Conservation (phyloP, 352 stramenopile species). For the Globisporangium middletonii region DNA sequence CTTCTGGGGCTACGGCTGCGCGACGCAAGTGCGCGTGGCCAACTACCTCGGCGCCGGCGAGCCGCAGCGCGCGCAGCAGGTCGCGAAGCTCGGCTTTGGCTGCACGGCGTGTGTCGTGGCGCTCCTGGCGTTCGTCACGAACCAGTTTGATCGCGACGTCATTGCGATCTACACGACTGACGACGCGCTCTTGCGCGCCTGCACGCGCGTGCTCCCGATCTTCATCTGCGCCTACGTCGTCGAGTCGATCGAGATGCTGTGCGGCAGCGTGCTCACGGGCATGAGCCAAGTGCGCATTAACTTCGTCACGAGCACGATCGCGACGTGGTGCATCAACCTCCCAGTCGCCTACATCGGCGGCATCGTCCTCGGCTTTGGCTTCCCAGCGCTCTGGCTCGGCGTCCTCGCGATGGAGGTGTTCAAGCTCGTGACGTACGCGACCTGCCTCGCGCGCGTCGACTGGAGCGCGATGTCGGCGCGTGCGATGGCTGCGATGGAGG, state of each 20-base stretch:
- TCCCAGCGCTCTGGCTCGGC: slow-evolving; percentile 55
- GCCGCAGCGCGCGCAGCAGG: slow-evolving; percentile 37
- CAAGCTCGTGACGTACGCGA: slow-evolving; percentile 45
- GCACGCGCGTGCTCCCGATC: slow-evolving; percentile 44
- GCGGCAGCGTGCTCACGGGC: slow-evolving; percentile 48
- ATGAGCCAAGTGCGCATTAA: slow-evolving; percentile 69
- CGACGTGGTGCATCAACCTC: slow-evolving; percentile 64
- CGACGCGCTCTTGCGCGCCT: slow-evolving; percentile 35
- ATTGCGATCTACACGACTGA: slow-evolving; percentile 61
- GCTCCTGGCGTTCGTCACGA: slow-evolving; percentile 38
- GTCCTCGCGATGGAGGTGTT: slow-evolving; percentile 63
- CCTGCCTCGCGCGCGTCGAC: slow-evolving; percentile 33
- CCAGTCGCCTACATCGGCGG: slow-evolving; percentile 50
- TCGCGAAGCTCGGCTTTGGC: slow-evolving; percentile 45
- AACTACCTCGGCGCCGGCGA: slow-evolving; percentile 67
- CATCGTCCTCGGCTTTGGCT: slow-evolving; percentile 48
- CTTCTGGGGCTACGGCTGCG: slow-evolving; percentile 77
- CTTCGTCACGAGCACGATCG: slow-evolving; percentile 53
- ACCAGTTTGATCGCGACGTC: slow-evolving; percentile 36
- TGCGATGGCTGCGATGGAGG: slow-evolving; percentile 42
- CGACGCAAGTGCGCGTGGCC: slow-evolving; percentile 69
- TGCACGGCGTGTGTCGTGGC: slow-evolving; percentile 43
- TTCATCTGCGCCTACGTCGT: slow-evolving; percentile 58
- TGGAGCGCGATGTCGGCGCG: slow-evolving; percentile 43
- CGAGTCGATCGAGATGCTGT: slow-evolving; percentile 59